phyloP scores from a whole-genome alignment of 2,329 filamentous ascomycete species.

The Plectosphaerella sp. region DNA sequence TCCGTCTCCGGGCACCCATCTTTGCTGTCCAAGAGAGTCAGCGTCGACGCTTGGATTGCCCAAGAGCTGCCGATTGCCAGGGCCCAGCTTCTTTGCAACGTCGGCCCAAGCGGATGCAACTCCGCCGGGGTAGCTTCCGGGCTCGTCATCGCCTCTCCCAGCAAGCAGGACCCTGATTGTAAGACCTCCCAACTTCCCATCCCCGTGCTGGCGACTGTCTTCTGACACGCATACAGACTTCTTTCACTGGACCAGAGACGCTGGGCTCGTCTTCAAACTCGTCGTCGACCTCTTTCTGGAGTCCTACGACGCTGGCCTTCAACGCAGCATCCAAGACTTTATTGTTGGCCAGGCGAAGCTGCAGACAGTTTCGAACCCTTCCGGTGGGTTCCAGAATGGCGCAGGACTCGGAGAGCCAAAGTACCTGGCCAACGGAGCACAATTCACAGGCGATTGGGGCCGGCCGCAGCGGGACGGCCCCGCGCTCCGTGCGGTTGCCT shows the following conservation, averaged over 20 bases:
- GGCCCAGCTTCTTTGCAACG: slow-evolving; percentile 52
- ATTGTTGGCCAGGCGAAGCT: slow-evolving; percentile 62
- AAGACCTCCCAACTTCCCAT: slow-evolving; percentile 16
- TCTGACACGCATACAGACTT: slow-evolving; percentile 50
- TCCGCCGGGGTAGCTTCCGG: slow-evolving; percentile 42
- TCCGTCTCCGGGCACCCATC: slow-evolving; percentile 40
- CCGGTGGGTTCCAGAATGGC: slow-evolving; percentile 50
- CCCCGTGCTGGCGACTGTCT: background rate
- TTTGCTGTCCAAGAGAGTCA: slow-evolving; percentile 18
- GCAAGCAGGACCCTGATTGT: slow-evolving; percentile 51
- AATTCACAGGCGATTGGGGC: slow-evolving; percentile 66
- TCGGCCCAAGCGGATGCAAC: slow-evolving; percentile 49
- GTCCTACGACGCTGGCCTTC: slow-evolving; percentile 53
- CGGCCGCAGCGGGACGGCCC: slow-evolving; percentile 78
- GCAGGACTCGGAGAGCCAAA: slow-evolving; percentile 67
- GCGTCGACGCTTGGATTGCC: slow-evolving; percentile 48
- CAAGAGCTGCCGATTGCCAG: slow-evolving; percentile 48
- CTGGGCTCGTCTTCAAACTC: slow-evolving; percentile 64
- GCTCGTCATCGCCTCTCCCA: slow-evolving; percentile 54
- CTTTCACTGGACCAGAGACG: slow-evolving; percentile 76
- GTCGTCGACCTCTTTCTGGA: slow-evolving; percentile 62
- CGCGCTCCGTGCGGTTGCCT: slow-evolving; percentile 67
- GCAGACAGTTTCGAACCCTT: slow-evolving; percentile 66
- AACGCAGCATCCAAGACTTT: slow-evolving; percentile 62
- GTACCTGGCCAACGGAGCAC: slow-evolving; percentile 59